Conservation (phyloP, 177 flowering plant genomes). For the Telopea speciosissima region DNA sequence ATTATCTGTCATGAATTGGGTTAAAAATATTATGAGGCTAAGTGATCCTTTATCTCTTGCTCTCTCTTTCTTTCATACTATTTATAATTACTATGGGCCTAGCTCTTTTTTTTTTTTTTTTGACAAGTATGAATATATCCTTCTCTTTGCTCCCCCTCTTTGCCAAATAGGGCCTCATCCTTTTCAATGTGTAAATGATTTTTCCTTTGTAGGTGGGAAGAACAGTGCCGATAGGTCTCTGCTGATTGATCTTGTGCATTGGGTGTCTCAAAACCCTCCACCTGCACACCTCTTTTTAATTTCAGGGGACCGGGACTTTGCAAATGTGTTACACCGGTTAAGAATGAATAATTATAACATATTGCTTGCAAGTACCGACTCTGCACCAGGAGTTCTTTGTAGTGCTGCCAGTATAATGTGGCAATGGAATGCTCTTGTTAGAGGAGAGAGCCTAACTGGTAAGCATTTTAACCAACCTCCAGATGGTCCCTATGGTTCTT, state of each 20-base stretch:
- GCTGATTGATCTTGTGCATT: constrained; percentile 61
- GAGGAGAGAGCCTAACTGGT: constrained; percentile 55
- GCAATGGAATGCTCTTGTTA: constrained; percentile 66
- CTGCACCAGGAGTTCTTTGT: constrained; percentile 61
- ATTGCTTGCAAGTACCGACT: constrained; percentile 58
- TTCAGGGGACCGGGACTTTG: constrained; percentile 80
- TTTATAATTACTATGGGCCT: background rate
- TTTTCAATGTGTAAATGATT: background rate
- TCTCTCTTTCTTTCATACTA: background rate
- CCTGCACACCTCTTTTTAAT: constrained; percentile 92
- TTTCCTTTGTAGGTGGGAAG: constrained; percentile 63
- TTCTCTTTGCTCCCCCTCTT: background rate
- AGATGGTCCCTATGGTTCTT: constrained; percentile 77
- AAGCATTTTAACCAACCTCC: constrained; percentile 82
- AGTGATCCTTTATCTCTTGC: background rate
- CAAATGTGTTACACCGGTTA: constrained; percentile 60
- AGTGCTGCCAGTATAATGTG: constrained; percentile 93
- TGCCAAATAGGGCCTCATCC: background rate
- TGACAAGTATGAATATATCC: background rate
- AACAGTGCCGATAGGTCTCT: constrained; percentile 84
- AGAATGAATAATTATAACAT: constrained; percentile 86
- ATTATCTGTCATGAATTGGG: background rate
- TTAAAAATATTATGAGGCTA: background rate
- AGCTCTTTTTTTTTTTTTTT: background rate
- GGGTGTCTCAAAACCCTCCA: constrained; percentile 92